A percentile compares a stretch with the other conserved stretches of the same genome.
Evolutionary conservation across 768 basidiomycete species (phyloP).

Genomic region (Saitozyma sp.): DNA sequence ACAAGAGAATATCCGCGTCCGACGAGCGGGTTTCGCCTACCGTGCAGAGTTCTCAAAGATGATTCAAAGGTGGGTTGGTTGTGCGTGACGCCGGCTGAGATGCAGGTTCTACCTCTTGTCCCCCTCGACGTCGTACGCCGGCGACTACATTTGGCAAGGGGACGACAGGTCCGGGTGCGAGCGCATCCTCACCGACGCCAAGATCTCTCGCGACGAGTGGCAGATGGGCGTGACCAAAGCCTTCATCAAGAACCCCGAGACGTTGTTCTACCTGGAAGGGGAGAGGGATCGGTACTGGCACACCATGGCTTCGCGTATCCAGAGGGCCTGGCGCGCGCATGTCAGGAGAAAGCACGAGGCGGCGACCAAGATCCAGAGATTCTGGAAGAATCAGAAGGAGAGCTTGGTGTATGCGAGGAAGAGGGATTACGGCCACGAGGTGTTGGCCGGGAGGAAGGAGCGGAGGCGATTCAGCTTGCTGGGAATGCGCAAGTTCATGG

Average conservation of each 20-base stretch:
- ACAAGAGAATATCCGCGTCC: conserved; percentile 96
- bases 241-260: conserved; percentile 99
- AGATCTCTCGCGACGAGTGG: conserved; percentile 96
- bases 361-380: conserved; percentile 89
- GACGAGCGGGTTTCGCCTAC: conserved; percentile 96
- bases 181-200: conserved; percentile 88
- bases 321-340: conserved; percentile 93
- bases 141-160: conserved; percentile 96
- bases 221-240: conserved; percentile 99
- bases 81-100: background rate
- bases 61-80: conserved; percentile 69
- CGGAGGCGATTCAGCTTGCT: conserved; percentile 87
- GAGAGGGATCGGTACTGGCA: conserved; percentile 99
- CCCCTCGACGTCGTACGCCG: conserved; percentile 92
- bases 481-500: conserved; percentile 90
- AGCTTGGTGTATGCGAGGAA: conserved; percentile 80
- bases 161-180: conserved; percentile 88
- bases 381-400: conserved; percentile 99
- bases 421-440: conserved; percentile 91
- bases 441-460: conserved; percentile 89
- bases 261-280: conserved; percentile 94
- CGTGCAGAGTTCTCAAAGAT: conserved; percentile 98
- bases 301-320: conserved; percentile 96
- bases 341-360: conserved; percentile 94
- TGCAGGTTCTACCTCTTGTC: conserved; percentile 84